These are phyloP conservation scores for Starmerella etchellsii DNA, from an alignment of 805 yeast species.

Conservation along the genomic window DNA sequence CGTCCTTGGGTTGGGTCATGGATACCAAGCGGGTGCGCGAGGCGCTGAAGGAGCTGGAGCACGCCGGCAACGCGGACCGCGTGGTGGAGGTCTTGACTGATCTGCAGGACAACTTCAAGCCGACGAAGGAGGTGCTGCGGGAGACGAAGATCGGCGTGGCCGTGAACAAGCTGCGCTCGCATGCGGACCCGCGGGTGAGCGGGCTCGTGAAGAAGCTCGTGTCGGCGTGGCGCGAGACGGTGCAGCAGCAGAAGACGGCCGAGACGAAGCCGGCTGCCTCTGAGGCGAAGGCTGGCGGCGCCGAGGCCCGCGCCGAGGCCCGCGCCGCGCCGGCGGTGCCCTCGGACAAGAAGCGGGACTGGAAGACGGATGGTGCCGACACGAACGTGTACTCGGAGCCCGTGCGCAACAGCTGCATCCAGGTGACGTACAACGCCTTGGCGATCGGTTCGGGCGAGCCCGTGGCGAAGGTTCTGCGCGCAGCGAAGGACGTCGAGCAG, in stretches of 20 bases:
- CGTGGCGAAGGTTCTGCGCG: conserved; percentile 45
- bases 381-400: conserved; percentile 57
- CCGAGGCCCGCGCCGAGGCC: not conserved
- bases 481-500: conserved; percentile 60
- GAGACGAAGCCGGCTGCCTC: not conserved
- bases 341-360: conserved; percentile 30
- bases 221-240: conserved; percentile 80
- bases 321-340: conserved; percentile 7
- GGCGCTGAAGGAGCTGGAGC: conserved; percentile 51
- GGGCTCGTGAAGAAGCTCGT: conserved; percentile 70
- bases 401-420: conserved; percentile 72
- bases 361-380: conserved; percentile 67
- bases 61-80: conserved; percentile 50
- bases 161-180: conserved; percentile 75
- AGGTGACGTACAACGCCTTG: conserved; percentile 76
- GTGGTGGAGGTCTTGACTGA: conserved; percentile 52
- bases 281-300: not conserved
- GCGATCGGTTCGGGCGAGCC: conserved; percentile 61
- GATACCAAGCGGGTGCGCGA: conserved; percentile 18
- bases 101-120: conserved; percentile 58
- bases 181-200: conserved; percentile 46
- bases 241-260: conserved; percentile 32
- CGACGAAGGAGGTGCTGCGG: conserved; percentile 73
- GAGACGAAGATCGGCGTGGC: conserved; percentile 97
- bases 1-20: conserved; percentile 12